Percentiles rank a stretch among this genome's conserved stretches.
These are phyloP conservation scores for Cercospora berteroae DNA, from an alignment of 2,329 filamentous ascomycete species.

Conservation along the genomic window DNA sequence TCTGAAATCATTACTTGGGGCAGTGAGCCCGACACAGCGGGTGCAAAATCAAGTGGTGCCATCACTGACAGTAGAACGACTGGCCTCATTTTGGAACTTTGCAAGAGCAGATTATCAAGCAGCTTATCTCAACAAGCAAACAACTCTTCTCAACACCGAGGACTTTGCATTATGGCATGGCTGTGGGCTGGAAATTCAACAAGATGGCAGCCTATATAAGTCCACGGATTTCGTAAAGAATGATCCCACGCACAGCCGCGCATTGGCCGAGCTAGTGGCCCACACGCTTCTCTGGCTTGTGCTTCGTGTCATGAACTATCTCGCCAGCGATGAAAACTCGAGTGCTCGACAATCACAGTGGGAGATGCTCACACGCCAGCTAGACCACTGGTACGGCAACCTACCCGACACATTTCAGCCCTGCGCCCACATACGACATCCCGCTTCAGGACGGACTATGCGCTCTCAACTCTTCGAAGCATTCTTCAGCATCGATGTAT, in stretches of 20 bases:
- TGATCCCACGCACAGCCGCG: constrained; percentile 43
- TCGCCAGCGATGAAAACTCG: constrained; percentile 53
- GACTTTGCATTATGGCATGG: constrained; percentile 62
- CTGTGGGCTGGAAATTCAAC: constrained; percentile 58
- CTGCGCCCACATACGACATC: constrained; percentile 45
- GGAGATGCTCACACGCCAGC: constrained; percentile 55
- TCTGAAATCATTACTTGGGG: constrained; percentile 59
- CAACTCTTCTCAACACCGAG: constrained; percentile 60
- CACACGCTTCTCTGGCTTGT: constrained; percentile 65
- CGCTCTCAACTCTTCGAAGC: constrained; percentile 48
- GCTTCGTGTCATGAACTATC: constrained; percentile 63
- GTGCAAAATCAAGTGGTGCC: constrained; percentile 44
- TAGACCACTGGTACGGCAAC: constrained; percentile 59
- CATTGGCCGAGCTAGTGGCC: constrained; percentile 48
- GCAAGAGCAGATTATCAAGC: constrained; percentile 48
- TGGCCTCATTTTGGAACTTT: constrained; percentile 66
- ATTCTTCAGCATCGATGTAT: constrained; percentile 64
- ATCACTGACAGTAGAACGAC: constrained; percentile 54
- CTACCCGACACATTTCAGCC: constrained; percentile 61
- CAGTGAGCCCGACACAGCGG: constrained; percentile 36
- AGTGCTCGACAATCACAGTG: constrained; percentile 46
- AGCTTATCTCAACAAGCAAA: constrained; percentile 57
- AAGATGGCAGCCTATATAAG: constrained; percentile 48
- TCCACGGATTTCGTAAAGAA: constrained; percentile 54
- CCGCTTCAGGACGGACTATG: constrained; percentile 16